These are phyloP conservation scores for Nidula microcarpa DNA, from an alignment of 768 basidiomycete genomes.

Conservation along the genomic window DNA sequence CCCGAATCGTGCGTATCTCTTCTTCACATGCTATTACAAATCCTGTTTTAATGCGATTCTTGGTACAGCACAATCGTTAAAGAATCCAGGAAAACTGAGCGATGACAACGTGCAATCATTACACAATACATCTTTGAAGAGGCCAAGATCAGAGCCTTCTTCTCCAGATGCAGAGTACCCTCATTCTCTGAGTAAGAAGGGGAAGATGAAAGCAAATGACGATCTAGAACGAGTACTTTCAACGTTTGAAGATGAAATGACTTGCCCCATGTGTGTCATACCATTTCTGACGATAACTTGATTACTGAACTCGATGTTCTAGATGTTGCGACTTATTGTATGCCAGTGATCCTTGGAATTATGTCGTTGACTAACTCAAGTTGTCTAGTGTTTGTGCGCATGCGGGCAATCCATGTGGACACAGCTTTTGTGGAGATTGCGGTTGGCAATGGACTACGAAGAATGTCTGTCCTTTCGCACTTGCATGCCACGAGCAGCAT, in stretches of 20 bases:
- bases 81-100: neutral
- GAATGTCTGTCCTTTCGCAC: conserved; percentile 34
- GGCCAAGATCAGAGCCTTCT: conserved; percentile 1
- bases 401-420: conserved; percentile 69
- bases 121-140: neutral
- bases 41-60: neutral
- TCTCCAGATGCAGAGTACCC: neutral
- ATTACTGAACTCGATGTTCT: conserved; percentile 6
- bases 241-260: conserved; percentile 61
- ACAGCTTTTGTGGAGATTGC: conserved; percentile 69
- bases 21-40: neutral
- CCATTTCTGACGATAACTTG: neutral
- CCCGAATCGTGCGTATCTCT: neutral
- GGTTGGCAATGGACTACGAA: conserved; percentile 55
- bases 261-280: conserved; percentile 63
- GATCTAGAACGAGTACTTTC: conserved; percentile 27
- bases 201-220: conserved; percentile 27
- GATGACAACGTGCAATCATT: neutral
- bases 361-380: neutral
- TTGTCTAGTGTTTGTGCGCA: conserved; percentile 53
- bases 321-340: conserved; percentile 76
- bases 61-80: neutral
- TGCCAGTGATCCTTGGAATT: conserved; percentile 15
- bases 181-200: conserved; percentile 2
- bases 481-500: neutral